Evolutionary conservation across 495 filamentous ascomycete species (phyloP), one percentile per base, ranked within the genome.

Genomic region (Poronia punctata): DNA sequence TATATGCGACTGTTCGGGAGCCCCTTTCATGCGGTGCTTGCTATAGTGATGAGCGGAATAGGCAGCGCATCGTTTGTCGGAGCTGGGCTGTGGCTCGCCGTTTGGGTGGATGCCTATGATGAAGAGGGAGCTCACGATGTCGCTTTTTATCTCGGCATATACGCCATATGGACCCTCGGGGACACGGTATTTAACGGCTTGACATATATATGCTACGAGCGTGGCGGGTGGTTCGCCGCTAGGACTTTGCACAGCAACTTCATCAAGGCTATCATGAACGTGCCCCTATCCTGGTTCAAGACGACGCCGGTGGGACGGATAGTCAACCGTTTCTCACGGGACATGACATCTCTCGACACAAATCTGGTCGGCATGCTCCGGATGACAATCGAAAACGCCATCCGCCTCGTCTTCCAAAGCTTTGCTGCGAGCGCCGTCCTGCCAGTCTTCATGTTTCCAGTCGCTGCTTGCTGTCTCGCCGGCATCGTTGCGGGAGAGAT

Each of bases 251-350:
- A 76, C 45, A 55, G 58, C 8, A 57, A 59, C 3, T 59, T 74
- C 28, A 55, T 74, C 3, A 56, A 46, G 18, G 58, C 60, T 4
- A 58, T 78, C 4, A 47, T 78, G 39, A 64, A 61, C 20, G 71
- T 73, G 11, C 68, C 75, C 6, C 59, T 76, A 12, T 60, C 63
- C 3, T 79, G 72, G 62, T 75, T 73, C 40, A 74, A 77, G 56
- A 67, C 68, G 9, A 69, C 67, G 9, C 74, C 76, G 1, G 41
- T 73, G 7, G 76, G 76, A 2, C 61, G 69, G n/a, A 68, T 79
- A 29, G 61, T 76, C 23, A 78, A 79, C 46, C 65, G 76, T 14
- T 74, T 80, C 38, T 66, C 69, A 3, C 61, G 67, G 10, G 76
- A 79, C 48, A 52, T 78, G 30, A 57, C 62, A 22, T 65, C 64